Percentiles rank a stretch among this genome's conserved stretches.
Conservation (phyloP, 306 rosid genomes). For the Castanea sativa region DNA sequence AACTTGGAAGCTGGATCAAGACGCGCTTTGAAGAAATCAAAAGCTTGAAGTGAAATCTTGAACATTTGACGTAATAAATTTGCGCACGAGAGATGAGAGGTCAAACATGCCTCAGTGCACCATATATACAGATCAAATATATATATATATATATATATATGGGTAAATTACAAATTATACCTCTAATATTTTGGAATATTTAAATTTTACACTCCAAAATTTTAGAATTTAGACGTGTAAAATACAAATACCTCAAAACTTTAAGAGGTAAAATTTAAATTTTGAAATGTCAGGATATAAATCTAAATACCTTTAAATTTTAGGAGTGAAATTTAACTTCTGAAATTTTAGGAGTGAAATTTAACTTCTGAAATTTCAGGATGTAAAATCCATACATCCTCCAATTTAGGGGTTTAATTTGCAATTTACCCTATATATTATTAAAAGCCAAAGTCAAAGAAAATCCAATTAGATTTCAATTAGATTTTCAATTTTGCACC, state of each 20-base stretch:
- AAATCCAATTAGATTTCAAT: no score
- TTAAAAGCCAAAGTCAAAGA: no score
- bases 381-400: accelerated
- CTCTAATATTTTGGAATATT: accelerated
- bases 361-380: accelerated
- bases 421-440: no score
- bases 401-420: no score
- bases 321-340: no score
- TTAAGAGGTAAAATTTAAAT: no score
- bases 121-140: background rate
- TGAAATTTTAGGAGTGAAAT: no score
- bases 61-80: background rate
- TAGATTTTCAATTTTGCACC: no score
- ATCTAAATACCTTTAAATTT: no score
- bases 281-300: no score
- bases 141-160: background rate
- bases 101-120: constrained; percentile 3
- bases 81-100: background rate
- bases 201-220: accelerated
- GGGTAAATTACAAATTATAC: background rate
- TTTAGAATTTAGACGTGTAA: accelerated
- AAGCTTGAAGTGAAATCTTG: background rate
- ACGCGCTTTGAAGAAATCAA: constrained; percentile 19
- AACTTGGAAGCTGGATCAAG: background rate
- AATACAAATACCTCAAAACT: accelerated